Evolutionary conservation across 805 yeast species (phyloP).

Genomic region (Zygoascus flipseniorum): DNA sequence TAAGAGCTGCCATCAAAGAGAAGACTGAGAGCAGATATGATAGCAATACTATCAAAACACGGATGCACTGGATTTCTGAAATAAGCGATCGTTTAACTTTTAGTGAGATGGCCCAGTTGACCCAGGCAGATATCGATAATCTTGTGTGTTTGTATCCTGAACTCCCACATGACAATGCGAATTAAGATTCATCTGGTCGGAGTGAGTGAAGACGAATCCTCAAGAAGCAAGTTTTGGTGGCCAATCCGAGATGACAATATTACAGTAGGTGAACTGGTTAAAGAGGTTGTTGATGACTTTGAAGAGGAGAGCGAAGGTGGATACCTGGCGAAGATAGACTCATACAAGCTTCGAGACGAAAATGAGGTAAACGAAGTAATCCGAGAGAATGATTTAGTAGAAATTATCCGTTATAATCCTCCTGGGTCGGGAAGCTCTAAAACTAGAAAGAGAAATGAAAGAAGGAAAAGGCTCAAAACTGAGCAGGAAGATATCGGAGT

Average conservation of each 20-base stretch:
- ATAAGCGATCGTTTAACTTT: conserved; percentile 54
- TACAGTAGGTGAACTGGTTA: conserved; percentile 1
- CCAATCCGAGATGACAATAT: neutral
- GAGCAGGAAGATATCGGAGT: neutral
- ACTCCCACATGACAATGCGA: neutral
- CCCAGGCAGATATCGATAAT: conserved; percentile 22
- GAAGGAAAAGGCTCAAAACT: neutral
- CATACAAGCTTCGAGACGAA: neutral
- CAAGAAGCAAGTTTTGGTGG: neutral
- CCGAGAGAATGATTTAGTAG: conserved; percentile 3
- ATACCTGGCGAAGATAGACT: conserved; percentile 4
- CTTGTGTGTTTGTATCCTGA: conserved; percentile 31
- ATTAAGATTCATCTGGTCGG: neutral
- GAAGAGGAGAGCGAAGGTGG: neutral
- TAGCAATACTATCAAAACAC: conserved; percentile 35
- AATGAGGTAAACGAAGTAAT: conserved; percentile 1
- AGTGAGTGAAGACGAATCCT: neutral
- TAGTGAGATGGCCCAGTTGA: conserved; percentile 46
- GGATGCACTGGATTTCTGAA: conserved; percentile 66
- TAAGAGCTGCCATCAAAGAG: conserved; percentile 44
- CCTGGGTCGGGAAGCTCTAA: conserved; percentile 6
- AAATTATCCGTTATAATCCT: neutral
- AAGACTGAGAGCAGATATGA: conserved; percentile 39
- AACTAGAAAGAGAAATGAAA: conserved; percentile 6
- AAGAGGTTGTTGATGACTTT: neutral